Base-by-base conservation (phyloP, 176 grass and related monocot species). In the Phyllostachys edulis region DNA sequence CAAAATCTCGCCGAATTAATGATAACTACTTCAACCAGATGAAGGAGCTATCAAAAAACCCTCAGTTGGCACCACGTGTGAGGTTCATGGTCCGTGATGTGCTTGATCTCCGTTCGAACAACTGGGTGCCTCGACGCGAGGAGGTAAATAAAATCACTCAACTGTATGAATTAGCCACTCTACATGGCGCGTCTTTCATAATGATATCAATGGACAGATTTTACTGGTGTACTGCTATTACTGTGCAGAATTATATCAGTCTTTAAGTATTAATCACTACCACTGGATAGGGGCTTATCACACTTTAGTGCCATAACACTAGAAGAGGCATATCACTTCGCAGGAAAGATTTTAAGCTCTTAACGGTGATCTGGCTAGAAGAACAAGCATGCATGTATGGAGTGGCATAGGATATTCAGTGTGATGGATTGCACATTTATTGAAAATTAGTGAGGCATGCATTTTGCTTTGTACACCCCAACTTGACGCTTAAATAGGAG, bases 41-140 rank as follows among this genome's bases (percentile, higher is more conserved):
- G 45, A 97, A 90, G 85, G 94, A 97, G 68, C 82, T 97, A 46
- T 86, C 55, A 69, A 34, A 54, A 61, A 94, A 94, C 32, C 87
- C 82, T 57, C 85, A 86, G 45, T 90, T 97, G 20, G 92, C 89
- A 78, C 91, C 82, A 36, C 89, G 94, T 3, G 69, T 93, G 66
- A 89, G 72, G 79, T 97, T 97, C 83, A 97, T 94, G 94, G 87
- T 97, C 49, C 87, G 89, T 6, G 26, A 92, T 88, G 88, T 97
- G 65, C 73, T 97, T 46, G 91, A 97, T 74, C 87, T 94, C 49
- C 91, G 91, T 20, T 84, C 94, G 2, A 94, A 97, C 82, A 94
- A 79, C 38, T 97, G 94, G 94, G 94, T 97, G 23, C 94, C 94
- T 62, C 94, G 94, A 72, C 94, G 89, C 55, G 94, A 93, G 37